Evolutionary conservation across 177 flowering plant species (phyloP), one percentile per base, ranked within the genome.

Genomic region (Vitis hybrid): DNA sequence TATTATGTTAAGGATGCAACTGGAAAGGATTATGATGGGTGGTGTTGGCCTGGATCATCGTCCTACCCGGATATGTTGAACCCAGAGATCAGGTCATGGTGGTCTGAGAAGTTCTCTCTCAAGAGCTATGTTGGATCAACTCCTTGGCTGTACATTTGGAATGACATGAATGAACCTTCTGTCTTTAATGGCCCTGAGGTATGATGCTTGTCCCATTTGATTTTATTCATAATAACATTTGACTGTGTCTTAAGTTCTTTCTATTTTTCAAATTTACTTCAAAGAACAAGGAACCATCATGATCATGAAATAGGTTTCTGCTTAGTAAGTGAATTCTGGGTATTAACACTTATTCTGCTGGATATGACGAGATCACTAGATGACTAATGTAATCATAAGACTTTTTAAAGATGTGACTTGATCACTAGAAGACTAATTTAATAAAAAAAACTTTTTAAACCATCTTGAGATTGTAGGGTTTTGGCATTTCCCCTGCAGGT

Each of bases 31-130:
- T 95, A 33, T 78, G 99, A 95, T 84, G 99, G 99, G n/a, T 96
- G 99, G 99, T 93, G 99, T 76, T 96, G 99, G 99, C 89, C 99
- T 70, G 99, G 99, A 72, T 89, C 99, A 2, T 91, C 99, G 1
- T 96, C 99, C 0, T 96, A 96, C 75, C 63, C 69, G 1, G 99
- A 96, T 77, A 77, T 82, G 85, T 73, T 90, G 77, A 93, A 79
- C 66, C 97, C 94, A 0, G 94, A 96, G 84, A 87, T 92, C 53
- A 85, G 99, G 77, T 77, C 87, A 11, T 96, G 98, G 98, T 96
- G 98, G 98, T 86, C 79, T 68, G 97, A 88, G 31, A 96, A 87
- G 77, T 93, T 93, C 79, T 90, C 94, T 0, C 73, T 76, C 57
- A 68, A 83, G 60, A 85, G 81, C 63, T 93, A 96, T 79, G 91